phyloP scores from a whole-genome alignment of 2,329 filamentous ascomycete species.

The Neopestalotiopsis sp. region DNA sequence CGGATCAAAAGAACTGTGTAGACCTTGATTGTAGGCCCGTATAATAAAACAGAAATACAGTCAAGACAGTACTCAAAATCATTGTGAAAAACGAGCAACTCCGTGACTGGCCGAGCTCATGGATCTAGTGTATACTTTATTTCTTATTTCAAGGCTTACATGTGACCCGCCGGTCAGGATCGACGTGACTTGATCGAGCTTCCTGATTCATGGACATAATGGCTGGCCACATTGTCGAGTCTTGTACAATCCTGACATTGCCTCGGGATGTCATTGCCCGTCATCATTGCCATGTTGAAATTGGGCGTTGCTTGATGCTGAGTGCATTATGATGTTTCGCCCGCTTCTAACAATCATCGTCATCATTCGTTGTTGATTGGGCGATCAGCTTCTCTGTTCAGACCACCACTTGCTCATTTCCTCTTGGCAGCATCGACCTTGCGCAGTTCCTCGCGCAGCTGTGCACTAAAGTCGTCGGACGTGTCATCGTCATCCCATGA shows the following conservation, averaged over 20 bases:
- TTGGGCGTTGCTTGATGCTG: neutral
- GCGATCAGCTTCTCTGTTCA: neutral
- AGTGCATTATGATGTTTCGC: neutral
- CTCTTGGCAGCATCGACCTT: conserved; percentile 84
- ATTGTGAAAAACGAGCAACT: neutral
- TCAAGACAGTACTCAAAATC: neutral
- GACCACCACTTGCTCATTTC: conserved; percentile 14
- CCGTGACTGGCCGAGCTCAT: neutral
- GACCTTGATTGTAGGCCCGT: neutral
- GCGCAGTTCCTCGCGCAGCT: conserved; percentile 93
- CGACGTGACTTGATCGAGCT: neutral
- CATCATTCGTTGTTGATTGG: neutral
- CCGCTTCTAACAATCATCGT: neutral
- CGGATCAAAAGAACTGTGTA: neutral
- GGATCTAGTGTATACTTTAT: neutral
- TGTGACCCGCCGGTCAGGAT: neutral
- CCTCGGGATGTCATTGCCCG: neutral
- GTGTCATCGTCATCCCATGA: conserved; percentile 99
- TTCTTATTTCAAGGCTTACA: neutral
- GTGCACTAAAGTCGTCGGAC: conserved; percentile 92
- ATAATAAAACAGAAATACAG: neutral
- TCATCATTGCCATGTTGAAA: neutral
- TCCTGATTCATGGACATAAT: neutral
- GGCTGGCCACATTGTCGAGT: neutral
- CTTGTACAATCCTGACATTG: neutral